Base-by-base conservation (phyloP, 306 rosid species). In the Dryas drummondii region DNA sequence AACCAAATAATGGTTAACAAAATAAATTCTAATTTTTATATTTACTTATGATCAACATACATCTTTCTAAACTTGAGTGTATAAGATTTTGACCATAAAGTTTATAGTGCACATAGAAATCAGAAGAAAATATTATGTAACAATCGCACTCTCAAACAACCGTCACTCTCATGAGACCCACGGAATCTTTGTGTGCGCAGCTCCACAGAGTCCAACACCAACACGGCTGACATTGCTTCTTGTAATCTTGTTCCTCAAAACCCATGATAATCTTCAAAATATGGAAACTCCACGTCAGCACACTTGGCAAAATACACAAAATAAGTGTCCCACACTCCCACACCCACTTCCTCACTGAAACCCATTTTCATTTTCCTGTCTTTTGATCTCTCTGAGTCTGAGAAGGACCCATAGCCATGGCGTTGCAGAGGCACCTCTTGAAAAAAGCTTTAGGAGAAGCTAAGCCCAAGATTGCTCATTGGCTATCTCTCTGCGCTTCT, bases 391-490 rank as follows among this genome's bases (percentile, higher is more conserved):
- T 6, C 37, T 14, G 40, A 16, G 15, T 66, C 77, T 16, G 67
- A 79, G 7, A 32, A 46, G 5, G 7, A 16, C 66, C 73, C 37
- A 32, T 32, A 65, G 56, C 84, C 80, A 91, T 89, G 96, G 85
- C 91, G 55, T 80, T 83, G 61, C 86, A 57, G 37, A n/a, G 64
- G 69, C 89, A 76, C 16, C 76, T 91, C 13, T 77, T 81, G 66
- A 91, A 85, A 82, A 84, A 68, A 81, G 63, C 90, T 63, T 55
- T 79, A 15, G 67, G 76, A 47, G 73, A 78, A 44, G 57, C 86
- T 5, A 77, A 68, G 13, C 49, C 58, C 48, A 78, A 52, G 19
- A 46, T 44, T 22, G 4, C 26, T 59, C 66, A 37, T 50, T 4
- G 70, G 60, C 63, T 67, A 15, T 37, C 76, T 58, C 62, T 42